Percentiles rank a stretch among this genome's conserved stretches.
phyloP scores from a whole-genome alignment of 2,329 filamentous ascomycete species.

The Aspergillus brunneoviolaceus region DNA sequence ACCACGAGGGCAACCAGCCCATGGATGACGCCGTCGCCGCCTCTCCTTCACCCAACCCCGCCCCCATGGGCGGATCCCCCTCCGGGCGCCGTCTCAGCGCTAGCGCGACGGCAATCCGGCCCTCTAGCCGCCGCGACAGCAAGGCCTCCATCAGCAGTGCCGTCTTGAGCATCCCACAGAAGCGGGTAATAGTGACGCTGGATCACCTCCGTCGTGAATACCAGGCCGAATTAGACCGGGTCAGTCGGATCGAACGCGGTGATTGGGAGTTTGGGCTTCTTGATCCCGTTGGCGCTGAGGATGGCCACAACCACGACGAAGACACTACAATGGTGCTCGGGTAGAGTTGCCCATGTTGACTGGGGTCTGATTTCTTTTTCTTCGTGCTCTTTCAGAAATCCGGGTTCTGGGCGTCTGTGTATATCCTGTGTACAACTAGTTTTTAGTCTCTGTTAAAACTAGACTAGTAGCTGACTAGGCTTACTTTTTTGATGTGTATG shows the following conservation, averaged over 20 bases:
- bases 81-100: slow-evolving; percentile 23
- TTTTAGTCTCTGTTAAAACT: neutral
- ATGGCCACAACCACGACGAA: slow-evolving; percentile 25
- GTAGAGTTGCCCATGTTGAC: slow-evolving; percentile 11
- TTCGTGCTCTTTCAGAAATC: neutral
- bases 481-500: neutral
- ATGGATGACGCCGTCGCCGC: slow-evolving; percentile 38
- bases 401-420: neutral
- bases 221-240: slow-evolving; percentile 82
- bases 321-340: slow-evolving; percentile 39
- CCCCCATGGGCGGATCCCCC: slow-evolving; percentile 9
- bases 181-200: slow-evolving; percentile 78
- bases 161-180: slow-evolving; percentile 33
- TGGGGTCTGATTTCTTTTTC: neutral
- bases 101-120: slow-evolving; percentile 22
- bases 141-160: slow-evolving; percentile 20
- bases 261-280: slow-evolving; percentile 72
- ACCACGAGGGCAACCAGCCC: slow-evolving; percentile 41
- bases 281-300: slow-evolving; percentile 12
- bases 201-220: slow-evolving; percentile 86
- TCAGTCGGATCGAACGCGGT: slow-evolving; percentile 83
- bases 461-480: neutral
- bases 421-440: neutral
- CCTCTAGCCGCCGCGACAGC: slow-evolving; percentile 22
- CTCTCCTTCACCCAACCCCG: slow-evolving; percentile 16